These are phyloP conservation scores for Podaxis mareebaensis DNA, from an alignment of 768 basidiomycete species.

Conservation along the genomic window DNA sequence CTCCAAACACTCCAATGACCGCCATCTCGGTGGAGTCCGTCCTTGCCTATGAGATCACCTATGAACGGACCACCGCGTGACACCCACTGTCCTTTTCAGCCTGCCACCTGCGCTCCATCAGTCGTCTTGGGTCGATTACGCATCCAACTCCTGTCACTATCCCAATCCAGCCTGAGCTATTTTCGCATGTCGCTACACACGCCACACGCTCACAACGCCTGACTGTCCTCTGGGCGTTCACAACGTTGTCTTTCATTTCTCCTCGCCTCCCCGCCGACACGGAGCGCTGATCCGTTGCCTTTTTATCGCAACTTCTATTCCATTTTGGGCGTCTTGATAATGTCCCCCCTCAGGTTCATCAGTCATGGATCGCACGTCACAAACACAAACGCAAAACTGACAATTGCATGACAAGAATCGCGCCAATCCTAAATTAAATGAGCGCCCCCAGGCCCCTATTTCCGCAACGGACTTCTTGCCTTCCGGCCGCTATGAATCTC, in stretches of 20 bases:
- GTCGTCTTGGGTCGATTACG: too few relatives aligned
- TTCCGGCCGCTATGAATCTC: not conserved
- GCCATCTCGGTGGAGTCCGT: not conserved
- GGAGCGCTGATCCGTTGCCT: not conserved
- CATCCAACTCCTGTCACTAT: constrained; percentile 5
- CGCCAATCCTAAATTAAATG: not conserved
- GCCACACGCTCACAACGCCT: not conserved
- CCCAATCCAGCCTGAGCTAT: constrained; percentile 2
- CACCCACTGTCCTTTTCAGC: not conserved
- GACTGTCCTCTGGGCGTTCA: not conserved
- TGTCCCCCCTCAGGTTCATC: not conserved
- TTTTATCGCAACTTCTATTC: not conserved
- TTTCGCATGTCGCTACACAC: not conserved
- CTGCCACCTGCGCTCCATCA: not conserved
- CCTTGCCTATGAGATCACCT: not conserved
- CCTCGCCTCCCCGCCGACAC: not conserved
- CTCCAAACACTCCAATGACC: not conserved
- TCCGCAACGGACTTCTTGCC: not conserved
- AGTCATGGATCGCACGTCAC: not conserved
- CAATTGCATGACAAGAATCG: not conserved
- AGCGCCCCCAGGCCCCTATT: not conserved
- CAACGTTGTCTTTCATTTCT: not conserved
- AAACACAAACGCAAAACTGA: not conserved
- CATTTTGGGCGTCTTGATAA: not conserved
- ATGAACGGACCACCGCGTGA: not conserved